A percentile compares a stretch with the other conserved stretches of the same genome.
Conservation (phyloP, 805 yeast species). For the Ogataea neopini region DNA sequence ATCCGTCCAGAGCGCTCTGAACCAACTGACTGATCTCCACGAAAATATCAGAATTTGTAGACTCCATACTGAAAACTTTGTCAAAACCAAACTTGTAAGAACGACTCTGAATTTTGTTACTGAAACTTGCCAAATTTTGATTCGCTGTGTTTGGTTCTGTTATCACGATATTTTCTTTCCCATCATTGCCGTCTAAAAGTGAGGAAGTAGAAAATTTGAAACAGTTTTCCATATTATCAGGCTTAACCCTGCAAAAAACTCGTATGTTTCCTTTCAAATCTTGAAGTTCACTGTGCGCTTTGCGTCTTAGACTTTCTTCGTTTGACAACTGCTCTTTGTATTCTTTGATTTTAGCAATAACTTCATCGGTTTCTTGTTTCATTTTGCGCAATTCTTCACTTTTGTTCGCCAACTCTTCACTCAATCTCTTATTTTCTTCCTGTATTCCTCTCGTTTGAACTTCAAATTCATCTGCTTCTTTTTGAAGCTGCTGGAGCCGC, state of each 20-base stretch:
- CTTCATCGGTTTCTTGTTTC: constrained; percentile 23
- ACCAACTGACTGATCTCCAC: constrained; percentile 84
- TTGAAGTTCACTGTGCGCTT: constrained; percentile 72
- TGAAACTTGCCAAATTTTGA: constrained; percentile 6
- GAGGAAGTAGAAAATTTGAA: constrained; percentile 16
- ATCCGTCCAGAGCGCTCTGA: constrained; percentile 85
- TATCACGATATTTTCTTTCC: constrained; percentile 34
- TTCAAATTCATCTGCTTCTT: constrained; percentile 11
- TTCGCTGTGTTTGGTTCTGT: constrained; percentile 19
- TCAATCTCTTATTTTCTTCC: constrained; percentile 12
- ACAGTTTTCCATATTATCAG: constrained; percentile 38
- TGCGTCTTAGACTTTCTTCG: constrained; percentile 47
- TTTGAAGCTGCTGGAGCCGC: constrained; percentile 4
- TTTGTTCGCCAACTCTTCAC: constrained; percentile 1
- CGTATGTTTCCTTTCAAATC: constrained; percentile 90
- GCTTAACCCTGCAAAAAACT: constrained; percentile 85
- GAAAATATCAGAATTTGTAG: constrained; percentile 65
- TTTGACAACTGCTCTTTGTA: constrained; percentile 32
- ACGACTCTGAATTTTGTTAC: constrained; percentile 18
- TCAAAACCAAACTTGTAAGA: constrained; percentile 65
- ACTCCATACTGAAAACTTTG: constrained; percentile 60
- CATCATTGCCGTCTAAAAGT: constrained; percentile 20
- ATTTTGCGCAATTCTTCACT: neutral
- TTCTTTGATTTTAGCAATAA: constrained; percentile 24
- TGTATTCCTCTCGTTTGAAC: constrained; percentile 9